phyloP scores from a whole-genome alignment of 1,284 basidiomycete species.

The Rhodotorula sp. region DNA sequence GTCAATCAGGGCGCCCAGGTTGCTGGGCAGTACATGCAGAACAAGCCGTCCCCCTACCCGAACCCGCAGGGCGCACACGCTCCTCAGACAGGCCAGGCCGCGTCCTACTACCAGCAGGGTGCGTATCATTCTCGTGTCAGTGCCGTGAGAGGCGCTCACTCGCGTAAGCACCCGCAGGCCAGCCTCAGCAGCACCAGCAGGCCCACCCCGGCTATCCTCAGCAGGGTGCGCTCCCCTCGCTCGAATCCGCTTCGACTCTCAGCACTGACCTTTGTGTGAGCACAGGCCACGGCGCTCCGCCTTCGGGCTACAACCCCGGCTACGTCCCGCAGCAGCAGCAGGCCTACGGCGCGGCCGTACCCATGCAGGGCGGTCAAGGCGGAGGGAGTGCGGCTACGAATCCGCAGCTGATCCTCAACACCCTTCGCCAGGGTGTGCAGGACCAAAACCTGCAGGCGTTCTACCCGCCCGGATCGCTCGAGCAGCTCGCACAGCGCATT shows the following conservation, averaged over 20 bases:
- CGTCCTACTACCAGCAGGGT: neutral
- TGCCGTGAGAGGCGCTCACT: neutral
- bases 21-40: neutral
- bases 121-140: neutral
- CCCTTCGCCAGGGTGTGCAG: constrained; percentile 7
- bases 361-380: neutral
- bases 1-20: constrained; percentile 1
- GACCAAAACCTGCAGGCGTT: constrained; percentile 25
- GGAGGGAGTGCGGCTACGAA: neutral
- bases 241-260: neutral
- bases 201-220: neutral
- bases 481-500: constrained; percentile 54
- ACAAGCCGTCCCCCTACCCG: constrained; percentile 3
- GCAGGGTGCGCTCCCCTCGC: neutral
- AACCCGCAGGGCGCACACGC: neutral
- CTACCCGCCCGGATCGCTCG: constrained; percentile 47
- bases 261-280: neutral
- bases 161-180: neutral
- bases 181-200: neutral
- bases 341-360: neutral
- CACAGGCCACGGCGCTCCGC: neutral
- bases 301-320: neutral
- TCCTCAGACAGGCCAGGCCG: neutral
- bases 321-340: neutral
- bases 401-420: constrained; percentile 6